Conservation (phyloP, 305 asterid species). For the Fraxinus xanthoxyloides region DNA sequence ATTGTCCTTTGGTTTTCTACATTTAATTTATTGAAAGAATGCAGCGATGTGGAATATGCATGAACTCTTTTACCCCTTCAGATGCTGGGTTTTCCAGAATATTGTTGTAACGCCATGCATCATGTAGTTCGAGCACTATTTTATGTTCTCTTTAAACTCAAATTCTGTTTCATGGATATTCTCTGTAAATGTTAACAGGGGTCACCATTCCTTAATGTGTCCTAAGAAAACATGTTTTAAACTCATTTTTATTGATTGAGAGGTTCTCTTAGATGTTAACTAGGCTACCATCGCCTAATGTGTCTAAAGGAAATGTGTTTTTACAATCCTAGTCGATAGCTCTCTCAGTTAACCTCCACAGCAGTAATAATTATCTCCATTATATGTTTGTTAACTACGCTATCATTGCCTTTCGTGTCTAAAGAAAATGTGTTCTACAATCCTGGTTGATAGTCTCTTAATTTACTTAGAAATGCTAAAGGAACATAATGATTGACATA, state of each 20-base stretch:
- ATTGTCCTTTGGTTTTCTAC: neutral
- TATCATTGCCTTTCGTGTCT: neutral
- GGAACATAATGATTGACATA: too few species aligned
- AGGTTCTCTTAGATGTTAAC: neutral
- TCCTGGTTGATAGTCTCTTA: neutral
- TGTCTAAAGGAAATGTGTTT: neutral
- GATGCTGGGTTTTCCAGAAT: neutral
- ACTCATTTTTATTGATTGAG: neutral
- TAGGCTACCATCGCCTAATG: neutral
- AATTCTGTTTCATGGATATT: neutral
- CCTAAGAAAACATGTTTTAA: neutral
- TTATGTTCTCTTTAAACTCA: neutral
- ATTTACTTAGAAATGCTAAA: too few species aligned
- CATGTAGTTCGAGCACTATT: neutral
- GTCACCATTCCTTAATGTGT: neutral
- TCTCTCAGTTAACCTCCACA: neutral
- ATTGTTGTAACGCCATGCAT: neutral
- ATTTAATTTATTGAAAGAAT: neutral
- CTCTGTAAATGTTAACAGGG: neutral
- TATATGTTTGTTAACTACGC: neutral
- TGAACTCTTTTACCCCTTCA: neutral
- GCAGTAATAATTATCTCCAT: neutral
- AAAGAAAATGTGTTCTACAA: neutral
- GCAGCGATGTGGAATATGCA: neutral
- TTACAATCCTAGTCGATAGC: neutral